These are phyloP conservation scores for Penicillium janthinellum DNA, from an alignment of 2,329 filamentous ascomycete genomes.

Conservation along the genomic window DNA sequence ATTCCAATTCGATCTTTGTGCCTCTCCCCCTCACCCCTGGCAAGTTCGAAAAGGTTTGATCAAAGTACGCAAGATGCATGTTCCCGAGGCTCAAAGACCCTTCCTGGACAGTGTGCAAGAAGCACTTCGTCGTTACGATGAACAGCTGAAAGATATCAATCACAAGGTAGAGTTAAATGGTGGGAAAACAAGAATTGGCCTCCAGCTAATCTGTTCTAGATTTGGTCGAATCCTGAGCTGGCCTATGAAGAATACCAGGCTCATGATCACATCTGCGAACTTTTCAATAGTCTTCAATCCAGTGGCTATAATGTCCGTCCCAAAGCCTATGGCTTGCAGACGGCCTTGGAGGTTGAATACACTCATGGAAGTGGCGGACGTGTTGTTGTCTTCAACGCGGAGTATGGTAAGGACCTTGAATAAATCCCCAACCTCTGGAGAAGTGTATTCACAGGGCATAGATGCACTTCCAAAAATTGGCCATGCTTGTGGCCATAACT, in stretches of 20 bases:
- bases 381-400: slow-evolving; percentile 36
- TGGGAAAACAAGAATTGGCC: neutral
- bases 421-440: neutral
- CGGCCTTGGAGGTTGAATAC: slow-evolving; percentile 51
- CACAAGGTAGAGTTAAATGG: slow-evolving; percentile 22
- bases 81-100: slow-evolving; percentile 25
- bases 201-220: slow-evolving; percentile 26
- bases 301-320: slow-evolving; percentile 49
- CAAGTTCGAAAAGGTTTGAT: neutral
- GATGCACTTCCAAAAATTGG: slow-evolving; percentile 40
- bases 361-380: slow-evolving; percentile 28
- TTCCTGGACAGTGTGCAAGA: slow-evolving; percentile 29
- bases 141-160: slow-evolving; percentile 24
- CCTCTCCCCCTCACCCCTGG: neutral
- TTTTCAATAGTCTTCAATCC: slow-evolving; percentile 36
- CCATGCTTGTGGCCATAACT: slow-evolving; percentile 40
- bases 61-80: slow-evolving; percentile 21
- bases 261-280: slow-evolving; percentile 49
- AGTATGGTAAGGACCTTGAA: slow-evolving; percentile 32
- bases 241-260: slow-evolving; percentile 55
- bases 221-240: slow-evolving; percentile 52
- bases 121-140: slow-evolving; percentile 24
- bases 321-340: slow-evolving; percentile 52
- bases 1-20: neutral
- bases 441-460: neutral